These are phyloP conservation scores for Ogataea glucozyma DNA, from an alignment of 805 yeast genomes.

Conservation along the genomic window DNA sequence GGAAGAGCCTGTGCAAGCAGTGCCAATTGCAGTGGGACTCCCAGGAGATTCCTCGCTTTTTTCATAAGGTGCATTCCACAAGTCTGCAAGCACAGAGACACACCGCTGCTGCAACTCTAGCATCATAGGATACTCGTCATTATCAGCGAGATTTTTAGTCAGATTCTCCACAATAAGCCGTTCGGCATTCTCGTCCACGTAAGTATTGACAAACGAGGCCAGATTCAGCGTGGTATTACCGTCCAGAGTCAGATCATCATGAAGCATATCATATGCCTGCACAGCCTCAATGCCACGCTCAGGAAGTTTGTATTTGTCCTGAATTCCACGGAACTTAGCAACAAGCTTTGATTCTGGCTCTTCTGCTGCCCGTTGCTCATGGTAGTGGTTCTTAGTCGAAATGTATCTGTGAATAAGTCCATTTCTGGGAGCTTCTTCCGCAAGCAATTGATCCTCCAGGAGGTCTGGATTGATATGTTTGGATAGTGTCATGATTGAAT, in stretches of 20 bases:
- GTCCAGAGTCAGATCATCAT: slow-evolving; percentile 75
- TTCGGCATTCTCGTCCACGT: slow-evolving; percentile 51
- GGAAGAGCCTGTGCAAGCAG: slow-evolving; percentile 92
- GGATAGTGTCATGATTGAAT: slow-evolving; percentile 45
- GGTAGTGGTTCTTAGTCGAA: slow-evolving; percentile 22
- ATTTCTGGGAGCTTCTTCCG: slow-evolving; percentile 11
- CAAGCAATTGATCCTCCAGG: slow-evolving; percentile 40
- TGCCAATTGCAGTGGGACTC: slow-evolving; percentile 59
- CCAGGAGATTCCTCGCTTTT: slow-evolving; percentile 22
- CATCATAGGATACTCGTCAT: slow-evolving; percentile 89
- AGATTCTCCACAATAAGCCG: slow-evolving; percentile 66
- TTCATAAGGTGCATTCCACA: slow-evolving; percentile 68
- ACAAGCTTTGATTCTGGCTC: slow-evolving; percentile 23
- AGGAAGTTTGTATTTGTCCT: slow-evolving; percentile 62
- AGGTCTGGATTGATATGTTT: slow-evolving; percentile 47
- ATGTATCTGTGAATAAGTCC: slow-evolving; percentile 23
- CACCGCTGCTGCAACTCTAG: slow-evolving; percentile 80
- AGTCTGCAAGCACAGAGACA: slow-evolving; percentile 70
- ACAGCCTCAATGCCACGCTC: slow-evolving; percentile 51
- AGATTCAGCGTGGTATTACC: slow-evolving; percentile 82
- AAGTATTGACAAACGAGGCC: slow-evolving; percentile 88
- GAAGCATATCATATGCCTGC: slow-evolving; percentile 61
- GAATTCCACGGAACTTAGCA: slow-evolving; percentile 36
- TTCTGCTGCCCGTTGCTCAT: slow-evolving; percentile 10
- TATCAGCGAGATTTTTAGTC: slow-evolving; percentile 87